Conservation (phyloP, 2,329 filamentous ascomycete species). For the Colletotrichum tropicicola region DNA sequence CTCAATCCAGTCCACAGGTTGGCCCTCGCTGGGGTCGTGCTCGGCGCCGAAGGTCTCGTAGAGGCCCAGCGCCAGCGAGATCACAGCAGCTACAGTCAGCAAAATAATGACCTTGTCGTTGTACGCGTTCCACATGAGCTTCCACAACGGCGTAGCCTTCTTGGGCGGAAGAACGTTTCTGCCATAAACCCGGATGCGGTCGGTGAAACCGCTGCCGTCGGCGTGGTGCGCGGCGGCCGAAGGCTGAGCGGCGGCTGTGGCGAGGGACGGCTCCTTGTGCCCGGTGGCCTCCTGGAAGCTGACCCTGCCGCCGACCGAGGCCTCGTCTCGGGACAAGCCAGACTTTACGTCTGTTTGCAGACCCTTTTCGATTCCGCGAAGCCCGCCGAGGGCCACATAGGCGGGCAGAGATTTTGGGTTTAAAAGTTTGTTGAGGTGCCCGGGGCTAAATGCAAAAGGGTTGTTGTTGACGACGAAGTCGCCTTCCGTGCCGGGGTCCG, state of each 20-base stretch:
- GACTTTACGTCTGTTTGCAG: constrained; percentile 69
- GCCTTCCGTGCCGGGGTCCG: constrained; percentile 75
- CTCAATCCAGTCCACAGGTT: constrained; percentile 70
- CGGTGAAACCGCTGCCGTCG: constrained; percentile 41
- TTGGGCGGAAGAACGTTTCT: constrained; percentile 71
- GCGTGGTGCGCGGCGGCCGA: not conserved
- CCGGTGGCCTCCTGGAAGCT: constrained; percentile 72
- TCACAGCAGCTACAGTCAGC: constrained; percentile 70
- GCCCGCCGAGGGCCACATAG: constrained; percentile 75
- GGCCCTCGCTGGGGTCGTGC: constrained; percentile 49
- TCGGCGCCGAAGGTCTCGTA: constrained; percentile 69
- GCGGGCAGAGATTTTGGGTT: constrained; percentile 79
- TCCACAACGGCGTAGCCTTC: constrained; percentile 68
- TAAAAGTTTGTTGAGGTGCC: constrained; percentile 77
- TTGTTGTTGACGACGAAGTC: constrained; percentile 80
- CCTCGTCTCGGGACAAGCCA: constrained; percentile 77
- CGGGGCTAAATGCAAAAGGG: constrained; percentile 77
- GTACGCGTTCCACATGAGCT: constrained; percentile 73
- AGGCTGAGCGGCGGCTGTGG: constrained; percentile 2
- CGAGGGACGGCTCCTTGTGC: constrained; percentile 24
- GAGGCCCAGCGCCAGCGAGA: constrained; percentile 72
- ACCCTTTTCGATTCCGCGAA: constrained; percentile 75
- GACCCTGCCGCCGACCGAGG: constrained; percentile 67
- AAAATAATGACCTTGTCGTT: constrained; percentile 76
- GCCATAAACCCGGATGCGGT: constrained; percentile 66